Conservation (phyloP, 1,284 basidiomycete genomes). For the Tylopilus sp. region DNA sequence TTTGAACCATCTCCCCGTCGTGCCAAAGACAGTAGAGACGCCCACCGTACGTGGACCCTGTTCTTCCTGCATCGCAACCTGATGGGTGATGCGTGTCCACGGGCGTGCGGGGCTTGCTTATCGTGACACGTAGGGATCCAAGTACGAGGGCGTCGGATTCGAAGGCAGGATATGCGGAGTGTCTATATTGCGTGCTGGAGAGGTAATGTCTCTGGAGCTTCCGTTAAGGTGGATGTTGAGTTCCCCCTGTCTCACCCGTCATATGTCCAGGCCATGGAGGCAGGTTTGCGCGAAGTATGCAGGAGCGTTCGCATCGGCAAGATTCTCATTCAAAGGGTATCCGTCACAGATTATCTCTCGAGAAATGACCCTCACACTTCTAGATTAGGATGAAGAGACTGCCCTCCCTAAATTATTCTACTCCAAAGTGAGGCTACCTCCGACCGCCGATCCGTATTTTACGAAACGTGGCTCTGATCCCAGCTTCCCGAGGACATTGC, state of each 20-base stretch:
- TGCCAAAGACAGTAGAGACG: conserved; percentile 77
- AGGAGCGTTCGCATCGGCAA: conserved; percentile 89
- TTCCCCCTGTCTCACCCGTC: not conserved
- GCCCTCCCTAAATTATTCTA: conserved; percentile 87
- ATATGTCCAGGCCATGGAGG: conserved; percentile 78
- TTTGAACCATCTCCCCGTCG: conserved; percentile 93
- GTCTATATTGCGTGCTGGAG: conserved; percentile 85
- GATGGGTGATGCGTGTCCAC: not conserved
- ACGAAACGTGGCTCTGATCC: not conserved
- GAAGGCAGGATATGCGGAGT: conserved; percentile 95
- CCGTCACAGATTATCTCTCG: conserved; percentile 17
- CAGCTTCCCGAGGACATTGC: conserved; percentile 93
- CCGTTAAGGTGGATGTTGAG: not conserved
- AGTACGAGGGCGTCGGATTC: conserved; percentile 87
- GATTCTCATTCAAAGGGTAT: conserved; percentile 89
- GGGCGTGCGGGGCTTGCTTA: not conserved
- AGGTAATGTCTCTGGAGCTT: conserved; percentile 43
- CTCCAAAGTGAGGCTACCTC: conserved; percentile 55
- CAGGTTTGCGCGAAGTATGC: conserved; percentile 90
- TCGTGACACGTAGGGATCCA: conserved; percentile 53
- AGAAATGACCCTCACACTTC: conserved; percentile 2
- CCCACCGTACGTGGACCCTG: conserved; percentile 56
- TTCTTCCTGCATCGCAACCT: not conserved
- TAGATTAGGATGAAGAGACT: conserved; percentile 83
- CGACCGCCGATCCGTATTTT: not conserved